Conservation (phyloP, 2,329 filamentous ascomycete genomes). For the Teratosphaeria gauchensis region DNA sequence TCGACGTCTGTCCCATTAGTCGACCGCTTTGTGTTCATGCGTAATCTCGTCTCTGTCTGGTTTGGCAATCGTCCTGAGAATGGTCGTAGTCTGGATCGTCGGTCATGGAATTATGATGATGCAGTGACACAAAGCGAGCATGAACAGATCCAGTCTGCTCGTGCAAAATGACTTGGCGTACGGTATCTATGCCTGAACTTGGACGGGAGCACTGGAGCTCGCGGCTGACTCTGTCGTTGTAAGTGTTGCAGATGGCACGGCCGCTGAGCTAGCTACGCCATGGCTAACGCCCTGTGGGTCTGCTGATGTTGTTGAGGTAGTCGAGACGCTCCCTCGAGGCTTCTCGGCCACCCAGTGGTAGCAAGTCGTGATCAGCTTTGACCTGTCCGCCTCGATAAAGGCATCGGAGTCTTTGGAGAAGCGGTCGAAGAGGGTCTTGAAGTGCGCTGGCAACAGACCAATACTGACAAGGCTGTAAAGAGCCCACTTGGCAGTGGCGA, state of each 20-base stretch:
- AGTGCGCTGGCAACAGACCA: constrained; percentile 17
- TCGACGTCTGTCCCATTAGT: too few species aligned
- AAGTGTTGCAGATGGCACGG: background rate
- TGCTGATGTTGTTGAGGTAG: background rate
- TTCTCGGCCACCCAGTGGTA: constrained; percentile 23
- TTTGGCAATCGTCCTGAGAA: too few species aligned
- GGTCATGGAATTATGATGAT: background rate
- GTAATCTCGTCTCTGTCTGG: too few species aligned
- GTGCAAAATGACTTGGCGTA: background rate
- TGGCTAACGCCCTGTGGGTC: background rate
- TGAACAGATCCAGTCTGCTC: background rate
- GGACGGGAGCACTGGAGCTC: constrained; percentile 6
- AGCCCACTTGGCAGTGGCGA: constrained; percentile 9
- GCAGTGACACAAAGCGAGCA: background rate
- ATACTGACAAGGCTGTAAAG: constrained; percentile 13
- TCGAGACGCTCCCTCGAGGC: constrained; percentile 4
- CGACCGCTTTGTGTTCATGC: too few species aligned
- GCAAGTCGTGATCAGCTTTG: constrained; percentile 18
- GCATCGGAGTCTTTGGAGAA: constrained; percentile 19
- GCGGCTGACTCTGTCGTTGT: background rate
- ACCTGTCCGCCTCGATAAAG: constrained; percentile 19
- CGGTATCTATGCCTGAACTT: background rate
- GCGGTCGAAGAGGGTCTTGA: constrained; percentile 19
- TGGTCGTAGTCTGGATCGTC: too few species aligned
- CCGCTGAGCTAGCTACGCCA: background rate